These are phyloP conservation scores for Nakaseomyces kungkrabaensis DNA, from an alignment of 1,139 yeast species.

Conservation along the genomic window DNA sequence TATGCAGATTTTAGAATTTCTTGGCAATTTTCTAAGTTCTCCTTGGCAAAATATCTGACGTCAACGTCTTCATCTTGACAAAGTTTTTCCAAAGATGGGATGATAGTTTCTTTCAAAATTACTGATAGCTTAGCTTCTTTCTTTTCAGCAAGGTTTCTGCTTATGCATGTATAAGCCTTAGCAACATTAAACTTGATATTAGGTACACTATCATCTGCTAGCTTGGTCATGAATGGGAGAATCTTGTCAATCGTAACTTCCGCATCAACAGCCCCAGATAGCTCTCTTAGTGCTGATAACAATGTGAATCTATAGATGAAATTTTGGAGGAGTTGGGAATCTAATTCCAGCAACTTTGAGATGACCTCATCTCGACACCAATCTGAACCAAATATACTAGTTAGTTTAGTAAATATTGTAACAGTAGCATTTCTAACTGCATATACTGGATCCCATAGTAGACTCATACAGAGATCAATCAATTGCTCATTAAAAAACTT, in stretches of 20 bases:
- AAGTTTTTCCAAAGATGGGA: constrained; percentile 58
- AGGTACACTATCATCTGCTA: constrained; percentile 77
- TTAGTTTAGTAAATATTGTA: constrained; percentile 63
- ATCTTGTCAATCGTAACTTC: constrained; percentile 52
- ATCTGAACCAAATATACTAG: constrained; percentile 79
- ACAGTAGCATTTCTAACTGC: constrained; percentile 97
- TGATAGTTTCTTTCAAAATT: constrained; percentile 45
- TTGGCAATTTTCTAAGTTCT: constrained; percentile 38
- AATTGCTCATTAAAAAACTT: constrained; percentile 87
- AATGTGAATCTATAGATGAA: constrained; percentile 90
- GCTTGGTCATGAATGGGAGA: constrained; percentile 66
- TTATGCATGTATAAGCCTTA: constrained; percentile 59
- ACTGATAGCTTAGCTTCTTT: constrained; percentile 24
- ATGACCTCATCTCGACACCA: constrained; percentile 90
- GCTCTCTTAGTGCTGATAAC: constrained; percentile 72
- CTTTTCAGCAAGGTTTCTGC: constrained; percentile 37
- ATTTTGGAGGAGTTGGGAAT: constrained; percentile 34
- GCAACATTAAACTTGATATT: constrained; percentile 94
- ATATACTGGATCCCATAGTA: constrained; percentile 97
- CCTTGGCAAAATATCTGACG: constrained; percentile 75
- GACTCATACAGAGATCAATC: constrained; percentile 82
- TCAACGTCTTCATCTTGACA: constrained; percentile 73
- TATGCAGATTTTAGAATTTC: constrained; percentile 6
- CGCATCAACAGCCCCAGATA: constrained; percentile 58
- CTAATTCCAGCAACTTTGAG: constrained; percentile 53